Evolutionary conservation across 2,329 filamentous ascomycete species (phyloP), one percentile per base, ranked within the genome.

Genomic region (Alternaria novae-zelandiae): DNA sequence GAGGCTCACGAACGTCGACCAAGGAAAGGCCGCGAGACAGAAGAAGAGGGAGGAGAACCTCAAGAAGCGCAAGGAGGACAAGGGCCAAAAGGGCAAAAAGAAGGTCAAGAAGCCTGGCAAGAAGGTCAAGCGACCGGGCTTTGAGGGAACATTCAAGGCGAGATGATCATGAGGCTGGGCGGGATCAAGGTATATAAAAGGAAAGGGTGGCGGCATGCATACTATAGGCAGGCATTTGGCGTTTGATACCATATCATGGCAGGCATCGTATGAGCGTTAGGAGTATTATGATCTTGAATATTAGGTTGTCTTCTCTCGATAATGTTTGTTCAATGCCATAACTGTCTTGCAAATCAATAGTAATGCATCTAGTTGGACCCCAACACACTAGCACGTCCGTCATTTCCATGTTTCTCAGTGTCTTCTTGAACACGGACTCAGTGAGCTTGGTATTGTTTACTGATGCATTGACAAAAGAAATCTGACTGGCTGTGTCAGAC

Each of bases 61-160:
- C 53, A 86, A 88, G 69, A 91, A 91, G 81, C 85, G 91, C 53
- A 91, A 91, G 78, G 91, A 93, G 57, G 90, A 92, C 71, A 90
- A 90, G 78, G 93, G 95, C 76, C 89, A 89, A 80, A 97, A 96
- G 85, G 72, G 74, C 41, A 79, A 77, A 64, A 79, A 84, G 82
- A 87, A 87, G 81, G 82, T 66, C 61, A 83, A 69, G 74, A 83
- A 83, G 73, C 89, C 87, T 73, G 86, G 84, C 10, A 80, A 80
- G 63, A 79, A 83, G 87, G 84, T 84, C 68, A 83, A 81, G 59
- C 80, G 86, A 70, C 84, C 86, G 3, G 86, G 87, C 1, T 88
- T 88, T 73, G 87, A 88, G 77, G 90, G 90, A 5, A 90, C 91
- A 65, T 90, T 95, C 76, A 88, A 70, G 84, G 86, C 61, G 81